These are phyloP conservation scores for Verruconis gallopava DNA, from an alignment of 2,329 filamentous ascomycete species.

Conservation along the genomic window DNA sequence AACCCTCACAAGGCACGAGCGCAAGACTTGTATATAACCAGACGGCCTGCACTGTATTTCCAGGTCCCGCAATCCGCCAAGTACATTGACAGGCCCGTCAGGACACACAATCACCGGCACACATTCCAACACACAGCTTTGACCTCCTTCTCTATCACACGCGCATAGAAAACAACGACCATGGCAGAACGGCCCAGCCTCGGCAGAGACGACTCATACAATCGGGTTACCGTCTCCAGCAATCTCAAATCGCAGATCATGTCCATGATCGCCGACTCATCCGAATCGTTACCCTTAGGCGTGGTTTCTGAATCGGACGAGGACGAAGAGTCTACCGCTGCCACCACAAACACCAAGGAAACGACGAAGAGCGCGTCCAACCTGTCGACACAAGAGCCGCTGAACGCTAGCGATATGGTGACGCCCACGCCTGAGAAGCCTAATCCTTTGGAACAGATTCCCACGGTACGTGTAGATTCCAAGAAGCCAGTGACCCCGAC, in stretches of 20 bases:
- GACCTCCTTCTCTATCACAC: too few relatives aligned
- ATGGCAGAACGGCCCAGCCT: slow-evolving; percentile 1
- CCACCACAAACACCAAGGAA: neutral
- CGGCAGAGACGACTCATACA: slow-evolving; percentile 7
- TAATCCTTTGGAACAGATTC: neutral
- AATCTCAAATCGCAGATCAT: slow-evolving; percentile 7
- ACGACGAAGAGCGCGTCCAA: neutral
- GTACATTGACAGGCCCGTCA: too few relatives aligned
- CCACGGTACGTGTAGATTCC: slow-evolving; percentile 2
- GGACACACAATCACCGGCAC: too few relatives aligned
- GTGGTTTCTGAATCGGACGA: neutral
- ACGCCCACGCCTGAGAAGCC: slow-evolving; percentile 3
- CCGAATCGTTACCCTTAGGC: slow-evolving; percentile 6
- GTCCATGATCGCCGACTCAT: slow-evolving; percentile 5
- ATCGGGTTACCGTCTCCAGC: slow-evolving; percentile 4
- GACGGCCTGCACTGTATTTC: too few relatives aligned
- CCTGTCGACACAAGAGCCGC: neutral
- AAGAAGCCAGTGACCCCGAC: neutral
- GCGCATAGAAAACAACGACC: neutral
- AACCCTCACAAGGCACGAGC: too few relatives aligned
- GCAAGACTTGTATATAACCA: too few relatives aligned
- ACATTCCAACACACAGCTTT: too few relatives aligned
- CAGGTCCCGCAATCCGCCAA: too few relatives aligned
- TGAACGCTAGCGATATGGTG: slow-evolving; percentile 1
- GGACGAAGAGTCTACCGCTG: neutral